These are phyloP conservation scores for Solanum piurae DNA, from an alignment of 257 asterid genomes.

Conservation along the genomic window DNA sequence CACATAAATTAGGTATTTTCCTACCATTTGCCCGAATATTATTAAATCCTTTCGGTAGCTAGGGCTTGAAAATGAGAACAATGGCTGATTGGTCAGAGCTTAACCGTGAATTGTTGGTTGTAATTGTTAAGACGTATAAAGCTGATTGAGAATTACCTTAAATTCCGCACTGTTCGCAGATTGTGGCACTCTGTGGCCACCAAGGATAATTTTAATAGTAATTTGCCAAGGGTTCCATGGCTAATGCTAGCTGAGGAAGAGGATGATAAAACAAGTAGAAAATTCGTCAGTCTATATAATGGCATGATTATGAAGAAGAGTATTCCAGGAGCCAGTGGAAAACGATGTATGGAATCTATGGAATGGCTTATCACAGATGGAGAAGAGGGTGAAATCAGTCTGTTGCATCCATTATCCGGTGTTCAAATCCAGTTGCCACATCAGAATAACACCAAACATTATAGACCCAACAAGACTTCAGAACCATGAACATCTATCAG, in stretches of 20 bases:
- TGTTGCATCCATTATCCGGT: background rate
- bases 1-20: background rate
- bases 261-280: background rate
- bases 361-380: background rate
- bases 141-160: background rate
- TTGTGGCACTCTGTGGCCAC: background rate
- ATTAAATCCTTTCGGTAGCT: background rate
- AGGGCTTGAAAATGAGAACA: background rate
- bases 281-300: background rate
- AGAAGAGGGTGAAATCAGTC: background rate
- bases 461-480: background rate
- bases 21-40: background rate
- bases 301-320: background rate
- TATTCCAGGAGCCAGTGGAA: background rate
- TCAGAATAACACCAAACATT: background rate
- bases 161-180: background rate
- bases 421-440: background rate
- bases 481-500: background rate
- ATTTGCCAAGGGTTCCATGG: background rate
- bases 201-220: background rate
- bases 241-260: background rate
- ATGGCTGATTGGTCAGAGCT: background rate
- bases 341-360: background rate
- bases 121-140: background rate
- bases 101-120: background rate